Conservation (phyloP, 768 basidiomycete genomes). For the Termitomyces sp. region DNA sequence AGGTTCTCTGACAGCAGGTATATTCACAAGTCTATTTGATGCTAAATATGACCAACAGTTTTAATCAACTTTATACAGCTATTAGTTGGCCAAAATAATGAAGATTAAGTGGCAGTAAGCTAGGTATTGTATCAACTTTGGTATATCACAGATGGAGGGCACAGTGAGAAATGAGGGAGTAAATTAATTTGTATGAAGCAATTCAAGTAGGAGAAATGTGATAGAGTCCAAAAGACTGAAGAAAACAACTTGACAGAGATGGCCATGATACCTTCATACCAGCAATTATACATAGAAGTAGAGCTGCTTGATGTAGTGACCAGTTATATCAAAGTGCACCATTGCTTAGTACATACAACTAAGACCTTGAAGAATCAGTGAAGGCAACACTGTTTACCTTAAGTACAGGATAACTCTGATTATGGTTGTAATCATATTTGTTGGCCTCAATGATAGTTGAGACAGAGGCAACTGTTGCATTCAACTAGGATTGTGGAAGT, state of each 20-base stretch:
- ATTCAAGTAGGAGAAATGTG: neutral
- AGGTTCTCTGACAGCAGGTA: too few relatives aligned
- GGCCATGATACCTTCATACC: neutral
- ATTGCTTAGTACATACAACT: conserved; percentile 7
- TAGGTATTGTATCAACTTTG: conserved; percentile 15
- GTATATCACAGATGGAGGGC: conserved; percentile 7
- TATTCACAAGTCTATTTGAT: neutral
- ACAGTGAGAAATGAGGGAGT: conserved; percentile 5
- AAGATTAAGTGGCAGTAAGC: conserved; percentile 11
- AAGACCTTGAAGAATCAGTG: conserved; percentile 9
- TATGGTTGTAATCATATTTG: conserved; percentile 12
- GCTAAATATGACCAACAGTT: neutral
- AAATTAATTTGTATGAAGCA: conserved; percentile 3
- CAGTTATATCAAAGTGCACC: conserved; percentile 3
- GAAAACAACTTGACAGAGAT: conserved; percentile 1
- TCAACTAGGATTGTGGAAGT: conserved; percentile 7
- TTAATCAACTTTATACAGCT: conserved; percentile 8
- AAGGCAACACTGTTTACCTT: conserved; percentile 8
- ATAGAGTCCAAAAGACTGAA: neutral
- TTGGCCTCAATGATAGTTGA: conserved; percentile 6
- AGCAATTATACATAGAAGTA: conserved; percentile 4
- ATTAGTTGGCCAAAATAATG: neutral
- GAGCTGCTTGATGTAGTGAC: conserved; percentile 4
- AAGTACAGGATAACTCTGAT: conserved; percentile 12
- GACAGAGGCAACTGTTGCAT: conserved; percentile 2